Evolutionary conservation across 768 basidiomycete genomes (phyloP).

Genomic region (Boletus speciosus): DNA sequence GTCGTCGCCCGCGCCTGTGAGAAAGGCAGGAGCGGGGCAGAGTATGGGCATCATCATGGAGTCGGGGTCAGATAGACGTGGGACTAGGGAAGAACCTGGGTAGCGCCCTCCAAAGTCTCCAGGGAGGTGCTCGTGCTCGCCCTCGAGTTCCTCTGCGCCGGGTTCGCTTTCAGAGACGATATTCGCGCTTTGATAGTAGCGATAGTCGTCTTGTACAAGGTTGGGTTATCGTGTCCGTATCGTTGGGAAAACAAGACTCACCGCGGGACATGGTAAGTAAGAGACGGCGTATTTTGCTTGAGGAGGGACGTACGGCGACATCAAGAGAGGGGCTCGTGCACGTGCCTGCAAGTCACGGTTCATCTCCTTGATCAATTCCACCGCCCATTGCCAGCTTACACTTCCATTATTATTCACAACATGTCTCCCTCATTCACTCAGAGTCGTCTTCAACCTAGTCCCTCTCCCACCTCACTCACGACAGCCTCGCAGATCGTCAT

Average conservation of each 20-base stretch:
- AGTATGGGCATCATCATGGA: background rate
- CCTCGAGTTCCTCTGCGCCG: too few relatives aligned
- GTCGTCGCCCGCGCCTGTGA: conserved; percentile 3
- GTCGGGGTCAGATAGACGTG: background rate
- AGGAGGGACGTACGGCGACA: too few relatives aligned
- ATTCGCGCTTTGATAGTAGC: background rate
- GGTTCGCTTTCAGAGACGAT: conserved; percentile 1
- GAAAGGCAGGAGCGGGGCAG: background rate
- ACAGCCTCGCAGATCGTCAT: conserved; percentile 43
- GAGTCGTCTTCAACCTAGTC: background rate
- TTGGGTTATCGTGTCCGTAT: too few relatives aligned
- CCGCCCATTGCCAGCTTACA: too few relatives aligned
- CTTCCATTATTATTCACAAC: background rate
- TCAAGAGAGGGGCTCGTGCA: too few relatives aligned
- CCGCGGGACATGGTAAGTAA: too few relatives aligned
- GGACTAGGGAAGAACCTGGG: background rate
- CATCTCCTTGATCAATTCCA: background rate
- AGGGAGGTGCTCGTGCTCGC: background rate
- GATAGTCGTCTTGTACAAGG: background rate
- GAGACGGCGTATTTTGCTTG: too few relatives aligned
- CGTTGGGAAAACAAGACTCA: too few relatives aligned
- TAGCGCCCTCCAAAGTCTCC: conserved; percentile 5
- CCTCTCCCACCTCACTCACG: background rate
- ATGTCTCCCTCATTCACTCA: conserved; percentile 2
- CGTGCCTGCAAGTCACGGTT: too few relatives aligned